Evolutionary conservation across 106 monocot genomes (phyloP).

Genomic region (Narthecium ossifragum): DNA sequence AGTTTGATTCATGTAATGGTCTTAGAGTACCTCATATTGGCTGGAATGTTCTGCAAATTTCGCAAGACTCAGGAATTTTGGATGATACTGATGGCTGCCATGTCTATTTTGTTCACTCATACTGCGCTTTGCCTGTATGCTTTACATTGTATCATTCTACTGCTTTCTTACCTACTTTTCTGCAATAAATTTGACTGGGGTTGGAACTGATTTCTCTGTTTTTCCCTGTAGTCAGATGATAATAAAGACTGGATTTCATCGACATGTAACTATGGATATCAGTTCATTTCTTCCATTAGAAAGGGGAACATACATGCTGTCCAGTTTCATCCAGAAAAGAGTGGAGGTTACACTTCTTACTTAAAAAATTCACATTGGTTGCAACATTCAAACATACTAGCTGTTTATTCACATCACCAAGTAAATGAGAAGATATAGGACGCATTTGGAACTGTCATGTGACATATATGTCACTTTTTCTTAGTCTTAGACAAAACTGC

Average conservation of each 20-base stretch:
- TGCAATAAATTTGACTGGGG: background rate
- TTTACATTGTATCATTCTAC: slow-evolving; percentile 1
- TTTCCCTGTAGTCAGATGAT: slow-evolving; percentile 63
- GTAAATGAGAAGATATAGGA: too few relatives aligned
- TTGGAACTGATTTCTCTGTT: slow-evolving; percentile 11
- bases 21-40: slow-evolving; percentile 89
- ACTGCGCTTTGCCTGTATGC: slow-evolving; percentile 77
- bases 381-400: too few relatives aligned
- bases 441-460: too few relatives aligned
- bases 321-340: slow-evolving; percentile 98
- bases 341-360: slow-evolving; percentile 66
- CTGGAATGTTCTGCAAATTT: slow-evolving; percentile 67
- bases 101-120: slow-evolving; percentile 99
- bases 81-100: slow-evolving; percentile 62
- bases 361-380: too few relatives aligned
- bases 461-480: too few relatives aligned
- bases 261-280: slow-evolving; percentile 78
- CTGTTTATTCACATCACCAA: too few relatives aligned
- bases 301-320: slow-evolving; percentile 92
- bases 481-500: too few relatives aligned
- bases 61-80: slow-evolving; percentile 59
- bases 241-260: slow-evolving; percentile 96
- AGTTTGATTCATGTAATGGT: slow-evolving; percentile 71
- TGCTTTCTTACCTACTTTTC: background rate
- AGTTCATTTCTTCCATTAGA: slow-evolving; percentile 76